Percentiles rank a stretch among this genome's conserved stretches.
phyloP scores from a whole-genome alignment of 768 basidiomycete genomes.

The Hygrophoropsis aurantiaca region DNA sequence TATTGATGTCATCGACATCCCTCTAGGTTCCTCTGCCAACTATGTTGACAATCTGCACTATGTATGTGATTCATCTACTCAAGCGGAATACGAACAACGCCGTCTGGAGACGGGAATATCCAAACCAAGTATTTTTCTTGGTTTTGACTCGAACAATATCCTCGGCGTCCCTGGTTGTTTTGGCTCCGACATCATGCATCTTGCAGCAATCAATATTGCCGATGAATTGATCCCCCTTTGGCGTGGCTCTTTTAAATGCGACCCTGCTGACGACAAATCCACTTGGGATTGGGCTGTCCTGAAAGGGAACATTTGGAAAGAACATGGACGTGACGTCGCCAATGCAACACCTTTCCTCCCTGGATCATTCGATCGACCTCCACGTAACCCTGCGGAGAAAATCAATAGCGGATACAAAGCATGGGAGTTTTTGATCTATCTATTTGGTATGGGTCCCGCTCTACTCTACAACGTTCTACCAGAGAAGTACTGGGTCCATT shows the following conservation, averaged over 20 bases:
- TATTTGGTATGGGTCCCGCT: conserved; percentile 14
- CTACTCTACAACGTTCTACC: conserved; percentile 19
- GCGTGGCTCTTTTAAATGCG: conserved; percentile 16
- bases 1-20: conserved; percentile 21
- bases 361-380: conserved; percentile 19
- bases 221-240: conserved; percentile 25
- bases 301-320: conserved; percentile 11
- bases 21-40: conserved; percentile 3
- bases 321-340: conserved; percentile 15
- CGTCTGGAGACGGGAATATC: conserved; percentile 35
- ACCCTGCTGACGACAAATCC: conserved; percentile 13
- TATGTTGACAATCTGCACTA: conserved; percentile 1
- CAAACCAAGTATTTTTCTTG: conserved; percentile 37
- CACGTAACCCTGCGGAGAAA: conserved; percentile 23
- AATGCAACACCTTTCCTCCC: conserved; percentile 9
- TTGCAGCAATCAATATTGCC: conserved; percentile 22
- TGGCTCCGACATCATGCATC: conserved; percentile 44
- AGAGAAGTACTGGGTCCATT: conserved; percentile 12
- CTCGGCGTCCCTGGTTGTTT: conserved; percentile 36
- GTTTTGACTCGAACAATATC: conserved; percentile 16
- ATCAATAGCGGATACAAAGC: conserved; percentile 30
- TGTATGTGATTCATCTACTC: conserved; percentile 4
- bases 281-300: conserved; percentile 35
- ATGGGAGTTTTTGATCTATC: conserved; percentile 22
- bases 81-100: conserved; percentile 20